Evolutionary conservation across 2,329 filamentous ascomycete genomes (phyloP), one percentile per base, ranked within the genome.

Genomic region (Elsinoe fawcettii): DNA sequence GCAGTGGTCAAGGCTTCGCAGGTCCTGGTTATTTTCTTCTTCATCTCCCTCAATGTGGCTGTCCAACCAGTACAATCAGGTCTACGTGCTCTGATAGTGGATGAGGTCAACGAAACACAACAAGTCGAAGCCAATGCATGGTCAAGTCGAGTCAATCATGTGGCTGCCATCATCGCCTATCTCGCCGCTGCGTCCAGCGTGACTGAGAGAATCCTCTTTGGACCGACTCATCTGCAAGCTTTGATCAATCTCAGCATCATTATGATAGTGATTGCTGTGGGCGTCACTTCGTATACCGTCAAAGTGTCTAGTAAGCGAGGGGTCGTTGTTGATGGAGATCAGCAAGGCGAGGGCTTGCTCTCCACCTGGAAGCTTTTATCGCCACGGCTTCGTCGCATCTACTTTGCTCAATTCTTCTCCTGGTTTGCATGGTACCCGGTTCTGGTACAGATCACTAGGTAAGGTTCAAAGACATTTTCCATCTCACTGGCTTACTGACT

Each of bases 351-450:
- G 18, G 41, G 41, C 18, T 23, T 46, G 20, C 22, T 46, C 4
- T 22, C 41, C 5, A 46, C 41, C 20, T 46, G 41, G 41, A 46
- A 46, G 6, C 20, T 46, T 5, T 23, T 46, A 18, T 46, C 41
- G 41, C 41, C 41, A 18, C 41, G 41, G 18, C 41, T 46, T 12
- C 20, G 41, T 5, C 8, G 41, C 11, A 46, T 46, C 11, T 46
- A 46, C 9, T 46, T 46, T 14, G 41, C 41, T 7, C 41, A 46
- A 27, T 46, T 46, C 41, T 46, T 46, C 22, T 46, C 41, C 20
- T 46, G 41, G 41, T 46, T 46, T 25, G 41, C 41, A 23, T 46
- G 41, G 41, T 46, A 46, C 18, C 41, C 41, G 12, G 41, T 46
- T 12, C 22, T 46, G 11, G 41, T 46, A 5, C 41, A 46, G 41